Percentiles rank a stretch among this genome's conserved stretches.
Evolutionary conservation across 331 rosid species (phyloP).

Genomic region (Cydonia oblonga): DNA sequence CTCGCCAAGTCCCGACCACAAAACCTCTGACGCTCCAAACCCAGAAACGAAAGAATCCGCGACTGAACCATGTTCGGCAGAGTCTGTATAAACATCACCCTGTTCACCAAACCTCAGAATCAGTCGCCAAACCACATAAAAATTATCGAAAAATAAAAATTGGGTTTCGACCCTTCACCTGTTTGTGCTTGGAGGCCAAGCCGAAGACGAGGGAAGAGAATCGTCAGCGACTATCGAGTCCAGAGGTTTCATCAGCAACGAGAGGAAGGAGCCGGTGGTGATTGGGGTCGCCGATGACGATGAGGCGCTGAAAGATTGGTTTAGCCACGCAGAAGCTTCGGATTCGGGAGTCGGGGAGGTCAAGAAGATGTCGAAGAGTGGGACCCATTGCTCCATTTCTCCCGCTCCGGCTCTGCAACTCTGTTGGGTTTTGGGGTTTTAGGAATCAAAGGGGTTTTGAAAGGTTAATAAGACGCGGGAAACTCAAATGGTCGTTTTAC

Average conservation of each 20-base stretch:
- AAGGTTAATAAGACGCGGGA: slow-evolving; percentile 19
- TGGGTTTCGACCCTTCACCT: background rate
- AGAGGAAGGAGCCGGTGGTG: slow-evolving; percentile 24
- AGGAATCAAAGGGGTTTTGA: background rate
- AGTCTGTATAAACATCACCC: slow-evolving; percentile 27
- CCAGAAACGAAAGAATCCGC: slow-evolving; percentile 20
- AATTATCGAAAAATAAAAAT: background rate
- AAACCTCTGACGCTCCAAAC: slow-evolving; percentile 17
- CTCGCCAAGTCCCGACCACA: slow-evolving; percentile 8
- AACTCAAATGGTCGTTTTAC: background rate
- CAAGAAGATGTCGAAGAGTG: slow-evolving; percentile 27
- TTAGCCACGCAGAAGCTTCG: slow-evolving; percentile 29
- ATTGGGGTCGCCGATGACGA: slow-evolving; percentile 14
- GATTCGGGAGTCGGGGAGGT: slow-evolving; percentile 26
- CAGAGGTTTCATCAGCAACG: slow-evolving; percentile 24
- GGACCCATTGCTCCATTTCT: slow-evolving; percentile 25
- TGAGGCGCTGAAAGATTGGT: slow-evolving; percentile 14
- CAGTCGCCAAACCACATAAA: background rate
- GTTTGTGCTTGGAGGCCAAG: background rate
- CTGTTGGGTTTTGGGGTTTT: background rate
- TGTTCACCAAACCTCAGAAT: background rate
- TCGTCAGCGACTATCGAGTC: slow-evolving; percentile 12
- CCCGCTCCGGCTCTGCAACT: background rate
- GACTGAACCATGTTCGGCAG: slow-evolving; percentile 27
- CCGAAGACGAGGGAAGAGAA: background rate